Base-by-base conservation (phyloP, 2,329 filamentous ascomycete species). In the Huntiella abstrusa region DNA sequence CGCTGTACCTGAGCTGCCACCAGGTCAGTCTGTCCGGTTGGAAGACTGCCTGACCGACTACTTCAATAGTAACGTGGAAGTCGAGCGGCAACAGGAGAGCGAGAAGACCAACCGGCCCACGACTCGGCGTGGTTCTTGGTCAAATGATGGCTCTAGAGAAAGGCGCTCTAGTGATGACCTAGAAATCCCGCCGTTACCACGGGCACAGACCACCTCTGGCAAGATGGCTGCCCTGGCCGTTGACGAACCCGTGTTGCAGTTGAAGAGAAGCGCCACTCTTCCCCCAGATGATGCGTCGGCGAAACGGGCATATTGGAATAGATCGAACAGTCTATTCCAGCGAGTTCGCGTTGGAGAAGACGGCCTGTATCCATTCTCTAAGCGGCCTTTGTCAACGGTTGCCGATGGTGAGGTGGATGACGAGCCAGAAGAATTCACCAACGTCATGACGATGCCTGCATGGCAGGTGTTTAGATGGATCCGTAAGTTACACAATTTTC, bases 391-490 rank as follows among this genome's bases (percentile, higher is more conserved):
- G 55, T 47, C 48, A 4, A 17, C 36, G 22, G 33, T 43, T 11
- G 5, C 12, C 19, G 41, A 41, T 15, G 12, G 16, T 15, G 45
- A 47, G 8, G 8, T 28, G 22, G 22, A 28, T 28, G 22, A 28
- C 22, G 22, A 28, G 22, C 59, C 58, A 53, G 58, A 71, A 70
- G 10, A 68, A 64, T 2, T 69, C 48, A 68, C 64, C 53, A 94
- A 88, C 57, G 87, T 93, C 55, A 82, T 96, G 11, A 79, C 88
- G 49, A 94, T 96, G 66, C 88, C 88, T 34, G 91, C 91, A 2
- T 96, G 87, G 86, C 88, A 95, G 56, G 94, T 96, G 57, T 96
- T 95, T 63, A 85, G 83, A 56, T 66, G 96, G 19, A 85, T 95
- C 55, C 87, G 82, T 86, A 65, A 63, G 81, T 69, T 10, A 3